A percentile compares a stretch with the other conserved stretches of the same genome.
Evolutionary conservation across 2,329 filamentous ascomycete species (phyloP).

Genomic region (Aureobasidium subglaciale): DNA sequence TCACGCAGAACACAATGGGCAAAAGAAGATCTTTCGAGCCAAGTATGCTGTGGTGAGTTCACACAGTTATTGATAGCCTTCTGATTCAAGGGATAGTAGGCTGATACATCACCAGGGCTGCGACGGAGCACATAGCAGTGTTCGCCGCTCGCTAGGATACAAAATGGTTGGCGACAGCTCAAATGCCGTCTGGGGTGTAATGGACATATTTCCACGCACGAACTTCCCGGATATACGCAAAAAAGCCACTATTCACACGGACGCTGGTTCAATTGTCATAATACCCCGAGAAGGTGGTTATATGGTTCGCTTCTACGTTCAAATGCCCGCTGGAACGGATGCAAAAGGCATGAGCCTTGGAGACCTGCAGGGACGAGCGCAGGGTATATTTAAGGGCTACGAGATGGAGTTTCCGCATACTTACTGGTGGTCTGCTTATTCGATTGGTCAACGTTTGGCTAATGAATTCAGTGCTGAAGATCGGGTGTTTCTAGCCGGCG

Average conservation of each 20-base stretch:
- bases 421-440: slow-evolving; percentile 47
- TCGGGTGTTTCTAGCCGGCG: slow-evolving; percentile 44
- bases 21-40: slow-evolving; percentile 19
- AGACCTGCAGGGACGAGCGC: slow-evolving; percentile 43
- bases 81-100: background rate
- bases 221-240: slow-evolving; percentile 62
- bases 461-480: slow-evolving; percentile 37
- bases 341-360: background rate
- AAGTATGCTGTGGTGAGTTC: slow-evolving; percentile 18
- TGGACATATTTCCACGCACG: slow-evolving; percentile 24
- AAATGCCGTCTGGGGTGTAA: slow-evolving; percentile 25
- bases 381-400: slow-evolving; percentile 44
- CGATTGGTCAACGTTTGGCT: slow-evolving; percentile 45
- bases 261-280: slow-evolving; percentile 64
- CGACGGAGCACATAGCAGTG: slow-evolving; percentile 22
- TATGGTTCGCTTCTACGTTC: slow-evolving; percentile 30
- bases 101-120: slow-evolving; percentile 18
- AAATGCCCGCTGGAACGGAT: slow-evolving; percentile 24
- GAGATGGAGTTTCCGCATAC: slow-evolving; percentile 38
- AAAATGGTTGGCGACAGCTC: slow-evolving; percentile 24
- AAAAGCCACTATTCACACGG: slow-evolving; percentile 68
- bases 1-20: slow-evolving; percentile 8
- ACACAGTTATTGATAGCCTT: background rate
- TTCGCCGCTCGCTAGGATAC: slow-evolving; percentile 20
- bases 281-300: slow-evolving; percentile 49